phyloP scores from a whole-genome alignment of 2,329 filamentous ascomycete species.

The Fusarium robinianum region DNA sequence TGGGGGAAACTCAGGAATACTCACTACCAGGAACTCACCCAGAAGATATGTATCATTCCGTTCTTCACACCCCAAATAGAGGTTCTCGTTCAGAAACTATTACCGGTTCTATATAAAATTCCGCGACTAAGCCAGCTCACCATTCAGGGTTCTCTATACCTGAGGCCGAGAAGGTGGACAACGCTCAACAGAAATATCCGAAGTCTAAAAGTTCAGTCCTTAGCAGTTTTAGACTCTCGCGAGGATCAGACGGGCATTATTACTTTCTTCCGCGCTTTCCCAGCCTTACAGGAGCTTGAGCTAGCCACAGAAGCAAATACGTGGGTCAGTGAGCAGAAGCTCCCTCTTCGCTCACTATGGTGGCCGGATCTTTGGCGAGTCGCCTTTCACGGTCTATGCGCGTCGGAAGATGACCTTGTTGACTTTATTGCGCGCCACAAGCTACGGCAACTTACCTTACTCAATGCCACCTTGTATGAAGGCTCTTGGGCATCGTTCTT shows the following conservation, averaged over 20 bases:
- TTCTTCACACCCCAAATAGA: not conserved
- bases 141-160: constrained; percentile 1
- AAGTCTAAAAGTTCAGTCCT: not conserved
- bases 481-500: constrained; percentile 1
- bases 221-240: not conserved
- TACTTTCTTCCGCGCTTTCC: constrained; percentile 9
- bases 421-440: constrained; percentile 1
- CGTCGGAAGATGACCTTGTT: constrained; percentile 6
- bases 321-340: constrained; percentile 4
- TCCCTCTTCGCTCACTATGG: not conserved
- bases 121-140: constrained; percentile 3
- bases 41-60: not conserved
- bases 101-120: not conserved
- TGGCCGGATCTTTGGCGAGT: constrained; percentile 4
- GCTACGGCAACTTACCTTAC: not conserved
- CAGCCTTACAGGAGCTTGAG: constrained; percentile 4
- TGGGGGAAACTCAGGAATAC: not conserved
- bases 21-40: not conserved
- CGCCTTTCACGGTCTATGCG: constrained; percentile 2
- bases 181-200: not conserved
- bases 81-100: not conserved
- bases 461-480: constrained; percentile 1
- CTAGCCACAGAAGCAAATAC: constrained; percentile 1
- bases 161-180: not conserved
- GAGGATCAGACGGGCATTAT: not conserved